Evolutionary conservation across 2,329 filamentous ascomycete genomes (phyloP).

Genomic region (Apiospora marii): DNA sequence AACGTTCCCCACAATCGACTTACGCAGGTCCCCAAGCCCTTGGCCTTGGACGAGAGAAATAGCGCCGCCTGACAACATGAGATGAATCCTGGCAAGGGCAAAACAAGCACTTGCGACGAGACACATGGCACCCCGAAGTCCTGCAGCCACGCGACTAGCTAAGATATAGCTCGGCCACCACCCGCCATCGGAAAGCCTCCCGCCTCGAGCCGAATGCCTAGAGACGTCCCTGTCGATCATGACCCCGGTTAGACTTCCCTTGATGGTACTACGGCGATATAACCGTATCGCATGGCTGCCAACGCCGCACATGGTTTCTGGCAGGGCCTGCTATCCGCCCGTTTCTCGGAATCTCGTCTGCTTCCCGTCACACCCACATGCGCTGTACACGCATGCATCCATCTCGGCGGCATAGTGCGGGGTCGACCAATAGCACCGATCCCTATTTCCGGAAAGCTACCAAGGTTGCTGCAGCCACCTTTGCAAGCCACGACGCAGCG

Average conservation of each 20-base stretch:
- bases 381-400: not conserved
- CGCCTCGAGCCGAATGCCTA: not conserved
- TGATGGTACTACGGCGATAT: not conserved
- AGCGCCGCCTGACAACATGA: not conserved
- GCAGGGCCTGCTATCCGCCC: not conserved
- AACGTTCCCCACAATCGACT: not conserved
- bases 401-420: not conserved
- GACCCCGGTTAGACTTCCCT: constrained; percentile 1
- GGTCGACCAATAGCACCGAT: not conserved
- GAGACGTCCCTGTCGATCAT: not conserved
- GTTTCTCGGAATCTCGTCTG: not conserved
- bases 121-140: not conserved
- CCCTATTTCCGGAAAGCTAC: not conserved
- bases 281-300: not conserved
- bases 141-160: not conserved
- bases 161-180: not conserved
- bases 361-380: not conserved
- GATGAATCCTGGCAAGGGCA: not conserved
- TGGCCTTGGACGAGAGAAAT: not conserved
- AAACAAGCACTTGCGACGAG: not conserved
- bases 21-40: not conserved
- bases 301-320: not conserved
- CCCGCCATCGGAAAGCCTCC: not conserved
- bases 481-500: not conserved
- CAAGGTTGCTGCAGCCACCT: not conserved